phyloP scores from a whole-genome alignment of 2,329 filamentous ascomycete genomes.

The Lithohypha guttulata region DNA sequence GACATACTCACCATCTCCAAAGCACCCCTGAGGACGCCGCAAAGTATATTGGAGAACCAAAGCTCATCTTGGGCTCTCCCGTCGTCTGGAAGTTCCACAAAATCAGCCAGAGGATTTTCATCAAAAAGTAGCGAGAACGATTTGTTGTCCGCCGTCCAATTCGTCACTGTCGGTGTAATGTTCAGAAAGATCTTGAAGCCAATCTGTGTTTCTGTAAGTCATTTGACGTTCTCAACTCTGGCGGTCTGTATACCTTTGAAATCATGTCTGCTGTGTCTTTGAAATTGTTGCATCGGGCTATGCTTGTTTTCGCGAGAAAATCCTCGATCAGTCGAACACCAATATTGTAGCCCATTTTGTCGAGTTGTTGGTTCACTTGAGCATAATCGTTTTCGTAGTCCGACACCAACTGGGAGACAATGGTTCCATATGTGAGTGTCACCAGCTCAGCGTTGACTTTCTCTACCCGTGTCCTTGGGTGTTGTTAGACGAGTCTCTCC shows the following conservation, averaged over 20 bases:
- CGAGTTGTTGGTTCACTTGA: conserved; percentile 94
- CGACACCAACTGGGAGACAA: conserved; percentile 91
- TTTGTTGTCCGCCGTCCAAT: conserved; percentile 93
- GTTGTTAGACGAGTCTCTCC: conserved; percentile 4
- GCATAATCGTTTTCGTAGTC: conserved; percentile 90
- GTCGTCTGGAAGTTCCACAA: conserved; percentile 94
- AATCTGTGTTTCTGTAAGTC: conserved; percentile 45
- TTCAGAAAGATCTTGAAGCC: conserved; percentile 99
- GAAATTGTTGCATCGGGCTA: conserved; percentile 82
- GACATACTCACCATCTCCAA: conserved; percentile 73
- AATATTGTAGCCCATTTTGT: conserved; percentile 99
- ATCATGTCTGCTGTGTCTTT: conserved; percentile 95
- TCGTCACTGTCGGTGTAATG: conserved; percentile 82
- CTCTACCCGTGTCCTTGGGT: conserved; percentile 72
- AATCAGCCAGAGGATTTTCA: conserved; percentile 92
- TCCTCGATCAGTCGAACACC: conserved; percentile 92
- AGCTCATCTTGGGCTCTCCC: conserved; percentile 90
- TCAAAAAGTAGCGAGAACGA: conserved; percentile 95
- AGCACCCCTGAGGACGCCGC: conserved; percentile 79
- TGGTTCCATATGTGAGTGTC: conserved; percentile 93
- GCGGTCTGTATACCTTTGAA: conserved; percentile 53
- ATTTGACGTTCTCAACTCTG: background rate
- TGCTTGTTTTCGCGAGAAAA: conserved; percentile 90
- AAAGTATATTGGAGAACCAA: conserved; percentile 97
- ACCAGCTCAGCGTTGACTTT: conserved; percentile 98